Evolutionary conservation across 768 basidiomycete species (phyloP), one percentile per base, ranked within the genome.

Genomic region (Tylopilus sp.): DNA sequence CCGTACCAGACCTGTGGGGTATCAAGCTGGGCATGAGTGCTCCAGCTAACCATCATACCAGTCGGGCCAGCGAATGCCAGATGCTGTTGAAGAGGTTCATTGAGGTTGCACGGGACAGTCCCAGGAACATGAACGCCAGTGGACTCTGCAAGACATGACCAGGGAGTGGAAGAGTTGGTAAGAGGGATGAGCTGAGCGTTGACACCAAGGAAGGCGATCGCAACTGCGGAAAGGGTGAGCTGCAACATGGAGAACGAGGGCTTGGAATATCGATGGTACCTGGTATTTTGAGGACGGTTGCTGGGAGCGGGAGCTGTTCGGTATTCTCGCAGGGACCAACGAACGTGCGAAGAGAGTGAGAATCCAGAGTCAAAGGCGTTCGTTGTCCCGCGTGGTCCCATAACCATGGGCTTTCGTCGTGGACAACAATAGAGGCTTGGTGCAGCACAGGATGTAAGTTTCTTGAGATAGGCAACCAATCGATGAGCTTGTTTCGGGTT

Each of bases 21-120:
- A 22, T 56, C 64, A 4, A 65, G 52, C 47, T 53, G 62, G 2
- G 36, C 47, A 11, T 50, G 38, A 17, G 64, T 62, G 50, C 45
- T 59, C 64, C 64, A 65, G 48, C 65, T 65, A 15, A 65, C 56
- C 12, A 52, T 62, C 64, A 65, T 66, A 23, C 64, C 65, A 3
- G 56, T 52, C 5, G 61, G 3, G 4, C 64, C 57, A 17, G 62
- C 64, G 52, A 50, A 65, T 9, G 64, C 64, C 4, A 65, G 51
- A 26, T 23, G 62, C 9, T 65, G 59, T n/a, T 65, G 57, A 13
- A 65, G 60, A 30, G 64, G 64, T 23, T 65, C 65, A 17, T 57
- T 50, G 2, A 65, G 64, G 43, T 65, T 65, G 47, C 64, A 65
- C 1, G 64, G 64, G 30, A 65, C 52, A 2, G 59, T 51, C 1